Percentiles rank a stretch among this genome's conserved stretches.
These are phyloP conservation scores for Hyparrhenia diplandra DNA, from an alignment of 176 grass and related monocot genomes.

Conservation along the genomic window DNA sequence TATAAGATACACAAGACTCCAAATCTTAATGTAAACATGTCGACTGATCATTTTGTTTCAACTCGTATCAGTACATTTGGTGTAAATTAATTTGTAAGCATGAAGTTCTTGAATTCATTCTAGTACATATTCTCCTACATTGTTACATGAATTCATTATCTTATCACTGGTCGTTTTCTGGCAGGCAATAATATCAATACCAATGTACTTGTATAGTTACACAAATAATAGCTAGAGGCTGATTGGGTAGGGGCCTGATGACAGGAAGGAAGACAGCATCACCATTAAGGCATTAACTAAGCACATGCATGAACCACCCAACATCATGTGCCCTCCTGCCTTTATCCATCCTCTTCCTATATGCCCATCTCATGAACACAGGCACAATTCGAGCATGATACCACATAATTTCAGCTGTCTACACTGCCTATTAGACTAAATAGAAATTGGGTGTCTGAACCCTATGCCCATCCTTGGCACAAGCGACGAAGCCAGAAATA, in stretches of 20 bases:
- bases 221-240: constrained; percentile 4
- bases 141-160: background rate
- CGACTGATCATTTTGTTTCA: too few relatives aligned
- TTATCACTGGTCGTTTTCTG: background rate
- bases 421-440: too few relatives aligned
- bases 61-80: too few relatives aligned
- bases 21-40: too few relatives aligned
- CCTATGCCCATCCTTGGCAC: too few relatives aligned
- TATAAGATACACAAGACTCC: too few relatives aligned
- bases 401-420: too few relatives aligned
- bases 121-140: background rate
- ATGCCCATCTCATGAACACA: background rate
- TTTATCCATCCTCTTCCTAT: background rate
- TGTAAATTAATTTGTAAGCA: too few relatives aligned
- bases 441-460: too few relatives aligned
- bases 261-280: constrained; percentile 4
- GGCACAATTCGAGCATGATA: too few relatives aligned
- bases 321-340: background rate
- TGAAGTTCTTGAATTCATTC: too few relatives aligned
- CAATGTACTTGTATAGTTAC: constrained; percentile 6
- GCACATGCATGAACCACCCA: constrained; percentile 12
- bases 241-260: background rate
- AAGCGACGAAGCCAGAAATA: too few relatives aligned
- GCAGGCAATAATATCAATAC: background rate
- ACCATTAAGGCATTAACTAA: constrained; percentile 32